Evolutionary conservation across 345 rosid genomes (phyloP), one percentile per base, ranked within the genome.

Genomic region (Erodium maritimum): DNA sequence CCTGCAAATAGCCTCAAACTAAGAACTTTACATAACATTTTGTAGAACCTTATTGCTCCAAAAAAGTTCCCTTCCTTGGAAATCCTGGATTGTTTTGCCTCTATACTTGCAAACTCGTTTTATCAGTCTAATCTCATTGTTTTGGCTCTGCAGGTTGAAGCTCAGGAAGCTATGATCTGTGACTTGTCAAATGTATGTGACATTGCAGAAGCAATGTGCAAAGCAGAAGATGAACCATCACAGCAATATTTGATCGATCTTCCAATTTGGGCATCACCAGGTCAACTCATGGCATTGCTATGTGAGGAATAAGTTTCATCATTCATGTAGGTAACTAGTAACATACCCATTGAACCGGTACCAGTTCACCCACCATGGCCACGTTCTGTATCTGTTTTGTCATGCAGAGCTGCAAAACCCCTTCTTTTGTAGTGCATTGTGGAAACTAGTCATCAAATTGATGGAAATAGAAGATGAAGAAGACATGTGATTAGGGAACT

Each of bases 111-210:
- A 55, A 42, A 37, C 21, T 63, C n/a, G 11, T 8, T 63, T 45
- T 20, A 5, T 22, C 8, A 61, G 18, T 23, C 23, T 50, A 17
- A 19, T 17, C 6, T 59, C 21, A 34, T 18, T 19, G 21, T 61
- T 33, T 64, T 9, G 45, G 58, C n/a, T 19, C 12, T 64, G 72
- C 76, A 88, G 98, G 87, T 56, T 2, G 91, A 84, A 68, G 66
- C 74, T 3, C 96, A 83, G 51, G 95, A 83, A 65, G 64, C 64
- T 18, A 33, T 70, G 19, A 67, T 74, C 19, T 19, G 19, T 16
- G 70, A 67, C 29, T 42, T 67, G 10, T 63, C 67, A 17, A 64
- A 61, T 61, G 50, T 74, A 17, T 74, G 78, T 46, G 72, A 64
- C 23, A 42, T 67, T 25, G 72, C 72, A 3, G 78, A 74, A 54